Conservation (phyloP, 495 filamentous ascomycete genomes). For the Tricharina praecox region DNA sequence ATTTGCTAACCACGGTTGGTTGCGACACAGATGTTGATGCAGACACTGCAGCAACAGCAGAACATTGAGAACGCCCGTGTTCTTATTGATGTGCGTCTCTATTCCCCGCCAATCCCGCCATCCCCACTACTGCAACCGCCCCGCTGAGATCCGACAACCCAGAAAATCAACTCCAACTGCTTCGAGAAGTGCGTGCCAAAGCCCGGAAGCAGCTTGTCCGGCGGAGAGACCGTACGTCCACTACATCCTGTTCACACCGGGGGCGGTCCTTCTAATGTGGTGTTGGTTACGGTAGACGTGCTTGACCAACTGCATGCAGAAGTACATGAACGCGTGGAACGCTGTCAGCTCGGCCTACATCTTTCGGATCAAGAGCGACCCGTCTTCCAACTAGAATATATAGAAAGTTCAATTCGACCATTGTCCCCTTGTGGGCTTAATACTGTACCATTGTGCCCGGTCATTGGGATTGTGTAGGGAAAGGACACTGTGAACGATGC, state of each 20-base stretch:
- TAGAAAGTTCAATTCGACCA: no score
- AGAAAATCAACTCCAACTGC: constrained; percentile 97
- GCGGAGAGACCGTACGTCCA: constrained; percentile 37
- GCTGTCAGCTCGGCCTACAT: constrained; percentile 55
- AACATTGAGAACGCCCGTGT: constrained; percentile 25
- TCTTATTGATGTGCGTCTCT: constrained; percentile 24
- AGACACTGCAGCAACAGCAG: constrained; percentile 20
- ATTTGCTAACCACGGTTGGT: neutral
- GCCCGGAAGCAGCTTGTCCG: constrained; percentile 59
- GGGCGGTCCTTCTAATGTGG: no score
- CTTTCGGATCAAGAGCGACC: constrained; percentile 48
- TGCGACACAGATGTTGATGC: constrained; percentile 13
- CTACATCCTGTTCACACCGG: no score
- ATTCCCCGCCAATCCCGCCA: neutral
- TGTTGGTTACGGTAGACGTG: constrained; percentile 48
- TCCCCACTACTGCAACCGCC: neutral
- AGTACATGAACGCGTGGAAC: constrained; percentile 94
- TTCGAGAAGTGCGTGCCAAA: constrained; percentile 83
- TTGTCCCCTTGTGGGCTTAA: no score
- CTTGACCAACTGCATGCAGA: constrained; percentile 82
- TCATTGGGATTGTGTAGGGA: no score
- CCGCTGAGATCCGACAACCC: neutral
- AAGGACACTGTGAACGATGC: no score
- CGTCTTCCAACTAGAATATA: constrained; percentile 29
- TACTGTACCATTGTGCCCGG: no score